A percentile compares a stretch with the other conserved stretches of the same genome.
These are phyloP conservation scores for Leishmania martiniquensis DNA, from an alignment of 208 protist species.

Conservation along the genomic window DNA sequence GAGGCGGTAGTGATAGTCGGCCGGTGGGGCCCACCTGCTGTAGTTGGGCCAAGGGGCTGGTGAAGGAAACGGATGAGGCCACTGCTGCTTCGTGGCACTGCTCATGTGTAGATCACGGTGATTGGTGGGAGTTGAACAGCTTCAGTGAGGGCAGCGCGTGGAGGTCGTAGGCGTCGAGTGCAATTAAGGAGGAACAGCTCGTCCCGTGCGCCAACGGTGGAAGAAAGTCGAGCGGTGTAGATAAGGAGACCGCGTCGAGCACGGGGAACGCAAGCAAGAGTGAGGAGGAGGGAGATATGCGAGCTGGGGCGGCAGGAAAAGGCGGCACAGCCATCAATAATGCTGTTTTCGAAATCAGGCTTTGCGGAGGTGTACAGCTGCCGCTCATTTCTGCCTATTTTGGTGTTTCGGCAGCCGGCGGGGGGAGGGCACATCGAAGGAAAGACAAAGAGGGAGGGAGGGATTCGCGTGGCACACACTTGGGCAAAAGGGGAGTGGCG, in stretches of 20 bases:
- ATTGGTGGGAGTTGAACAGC: background rate
- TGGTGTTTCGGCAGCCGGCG: background rate
- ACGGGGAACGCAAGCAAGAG: background rate
- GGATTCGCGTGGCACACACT: too few relatives aligned
- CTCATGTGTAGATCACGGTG: background rate
- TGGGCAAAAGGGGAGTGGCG: background rate
- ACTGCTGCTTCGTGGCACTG: slow-evolving; percentile 1
- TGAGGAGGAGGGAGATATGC: background rate
- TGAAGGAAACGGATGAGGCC: background rate
- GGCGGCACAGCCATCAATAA: background rate
- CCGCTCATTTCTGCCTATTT: background rate
- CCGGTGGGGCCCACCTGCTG: slow-evolving; percentile 5
- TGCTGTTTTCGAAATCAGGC: background rate
- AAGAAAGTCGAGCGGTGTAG: background rate
- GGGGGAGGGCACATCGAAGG: background rate
- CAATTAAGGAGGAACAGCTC: background rate
- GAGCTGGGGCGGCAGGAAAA: background rate
- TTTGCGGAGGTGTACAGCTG: background rate
- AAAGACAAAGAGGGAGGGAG: background rate
- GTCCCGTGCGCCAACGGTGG: background rate
- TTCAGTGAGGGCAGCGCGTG: background rate
- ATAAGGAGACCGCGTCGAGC: background rate
- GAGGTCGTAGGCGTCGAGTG: background rate
- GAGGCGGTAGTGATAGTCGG: slow-evolving; percentile 37
- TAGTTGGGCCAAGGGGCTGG: slow-evolving; percentile 1